Evolutionary conservation across 2,329 filamentous ascomycete species (phyloP).

Genomic region (Ophiocordyceps camponoti-rufipedis): DNA sequence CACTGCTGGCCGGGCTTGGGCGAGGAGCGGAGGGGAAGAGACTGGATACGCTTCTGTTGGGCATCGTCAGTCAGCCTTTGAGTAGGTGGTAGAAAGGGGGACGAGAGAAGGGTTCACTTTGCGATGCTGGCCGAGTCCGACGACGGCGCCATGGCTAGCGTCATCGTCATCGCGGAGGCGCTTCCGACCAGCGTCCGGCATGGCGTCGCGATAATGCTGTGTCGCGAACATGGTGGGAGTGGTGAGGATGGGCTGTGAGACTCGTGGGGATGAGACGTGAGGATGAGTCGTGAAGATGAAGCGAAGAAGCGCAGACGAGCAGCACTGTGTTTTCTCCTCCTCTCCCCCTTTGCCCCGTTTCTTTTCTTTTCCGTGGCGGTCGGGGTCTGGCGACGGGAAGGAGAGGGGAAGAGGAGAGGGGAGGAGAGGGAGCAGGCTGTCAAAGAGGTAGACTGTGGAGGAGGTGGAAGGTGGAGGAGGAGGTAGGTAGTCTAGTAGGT

Average conservation of each 20-base stretch:
- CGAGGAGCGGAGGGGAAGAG: conserved; percentile 30
- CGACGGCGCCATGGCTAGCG: conserved; percentile 13
- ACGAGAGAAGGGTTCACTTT: conserved; percentile 17
- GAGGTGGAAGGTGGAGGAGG: too few relatives aligned
- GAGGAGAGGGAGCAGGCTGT: background rate
- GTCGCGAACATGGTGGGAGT: conserved; percentile 17
- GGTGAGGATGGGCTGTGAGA: too few relatives aligned
- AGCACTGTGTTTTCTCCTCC: background rate
- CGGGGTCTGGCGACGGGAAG: background rate
- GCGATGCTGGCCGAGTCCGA: conserved; percentile 30
- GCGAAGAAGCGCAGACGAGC: background rate
- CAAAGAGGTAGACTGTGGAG: too few relatives aligned
- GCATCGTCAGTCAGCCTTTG: background rate
- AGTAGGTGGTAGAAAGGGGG: conserved; percentile 6
- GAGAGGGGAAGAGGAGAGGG: background rate
- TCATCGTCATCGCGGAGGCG: conserved; percentile 27
- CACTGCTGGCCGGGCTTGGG: conserved; percentile 15
- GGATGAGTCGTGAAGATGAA: too few relatives aligned
- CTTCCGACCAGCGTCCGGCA: conserved; percentile 22
- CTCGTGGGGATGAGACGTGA: too few relatives aligned
- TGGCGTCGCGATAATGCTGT: conserved; percentile 13
- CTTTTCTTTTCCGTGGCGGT: background rate
- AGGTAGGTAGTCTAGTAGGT: too few relatives aligned
- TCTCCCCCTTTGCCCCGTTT: background rate
- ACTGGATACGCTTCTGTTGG: conserved; percentile 33